Evolutionary conservation across 768 basidiomycete species (phyloP).

Genomic region (Cystofilobasidium capitatum): DNA sequence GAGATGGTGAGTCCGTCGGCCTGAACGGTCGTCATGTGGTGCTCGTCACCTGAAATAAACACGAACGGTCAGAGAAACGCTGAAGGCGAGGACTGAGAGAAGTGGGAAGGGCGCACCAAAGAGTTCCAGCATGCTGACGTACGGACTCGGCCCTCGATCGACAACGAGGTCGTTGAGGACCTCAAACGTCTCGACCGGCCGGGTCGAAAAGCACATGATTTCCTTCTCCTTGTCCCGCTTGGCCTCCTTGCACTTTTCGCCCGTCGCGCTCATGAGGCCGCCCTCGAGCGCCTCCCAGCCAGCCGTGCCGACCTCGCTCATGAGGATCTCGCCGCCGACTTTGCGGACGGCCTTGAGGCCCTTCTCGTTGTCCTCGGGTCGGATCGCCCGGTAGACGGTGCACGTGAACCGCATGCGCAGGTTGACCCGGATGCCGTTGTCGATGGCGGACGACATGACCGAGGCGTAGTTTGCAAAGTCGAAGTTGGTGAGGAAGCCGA

Average conservation of each 20-base stretch:
- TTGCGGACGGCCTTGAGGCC: constrained; percentile 72
- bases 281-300: constrained; percentile 97
- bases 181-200: constrained; percentile 88
- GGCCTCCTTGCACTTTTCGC: background rate
- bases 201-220: constrained; percentile 93
- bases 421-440: constrained; percentile 91
- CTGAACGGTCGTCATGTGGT: constrained; percentile 98
- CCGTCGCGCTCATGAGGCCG: background rate
- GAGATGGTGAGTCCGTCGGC: constrained; percentile 90
- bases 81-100: background rate
- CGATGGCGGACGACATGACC: constrained; percentile 78
- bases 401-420: constrained; percentile 98
- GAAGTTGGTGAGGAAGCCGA: constrained; percentile 96
- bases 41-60: constrained; percentile 70
- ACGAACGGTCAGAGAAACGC: constrained; percentile 26
- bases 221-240: constrained; percentile 69
- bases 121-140: constrained; percentile 86
- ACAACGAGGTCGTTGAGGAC: constrained; percentile 95
- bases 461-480: constrained; percentile 76
- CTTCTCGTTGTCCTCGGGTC: constrained; percentile 55
- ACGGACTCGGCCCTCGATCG: constrained; percentile 94
- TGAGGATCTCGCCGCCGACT: constrained; percentile 89
- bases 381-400: constrained; percentile 88
- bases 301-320: constrained; percentile 77
- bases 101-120: constrained; percentile 60